Evolutionary conservation across 1,284 basidiomycete genomes (phyloP), one percentile per base, ranked within the genome.

Genomic region (Cutaneotrichosporon sp.): DNA sequence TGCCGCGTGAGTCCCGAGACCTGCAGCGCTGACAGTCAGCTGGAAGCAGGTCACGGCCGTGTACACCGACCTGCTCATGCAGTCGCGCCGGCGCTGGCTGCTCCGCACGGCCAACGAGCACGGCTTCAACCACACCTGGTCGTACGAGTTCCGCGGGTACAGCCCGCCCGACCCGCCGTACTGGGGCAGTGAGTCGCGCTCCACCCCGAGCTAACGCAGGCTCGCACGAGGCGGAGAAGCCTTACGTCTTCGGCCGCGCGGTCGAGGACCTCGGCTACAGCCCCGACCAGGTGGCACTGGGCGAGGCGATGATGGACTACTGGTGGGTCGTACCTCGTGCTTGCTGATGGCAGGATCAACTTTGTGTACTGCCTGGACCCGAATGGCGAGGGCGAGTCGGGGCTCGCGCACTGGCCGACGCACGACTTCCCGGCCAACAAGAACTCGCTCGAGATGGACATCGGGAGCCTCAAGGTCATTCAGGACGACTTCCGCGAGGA

Each of bases 311-410:
- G 8, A 58, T 79, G 8, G 66, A 53, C 64, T 71, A 38, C 77
- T 77, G 68, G 76, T 73, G 76, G 75, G 50, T 53, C 72, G 64
- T 10, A 3, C 11, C 9, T 29, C 57, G 22, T 53, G 20, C 0
- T 14, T 4, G 27, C 47, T 50, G 47, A 50, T 27, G 8, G 8
- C 47, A 73, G 74, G 72, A 52, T 76, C 60, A 77, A 77, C 67
- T 78, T 78, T 64, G 73, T 69, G 38, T 72, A 73, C 64, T 69
- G 67, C 67, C 59, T 67, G 52, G 67, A 75, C 57, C 74, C 74
- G 18, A 73, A 73, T 63, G 67, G 62, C 18, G 22, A 50, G 24
- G 25, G 47, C 25, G 24, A 13, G 18, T 29, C 25, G 18, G 47
- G 27, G 3, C 13, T 29, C 13, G 25, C 25, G 18, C 43, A 64